Percentiles rank a stretch among this genome's conserved stretches.
phyloP scores from a whole-genome alignment of 1,284 basidiomycete genomes.

The Fomitopsis schrenkii region DNA sequence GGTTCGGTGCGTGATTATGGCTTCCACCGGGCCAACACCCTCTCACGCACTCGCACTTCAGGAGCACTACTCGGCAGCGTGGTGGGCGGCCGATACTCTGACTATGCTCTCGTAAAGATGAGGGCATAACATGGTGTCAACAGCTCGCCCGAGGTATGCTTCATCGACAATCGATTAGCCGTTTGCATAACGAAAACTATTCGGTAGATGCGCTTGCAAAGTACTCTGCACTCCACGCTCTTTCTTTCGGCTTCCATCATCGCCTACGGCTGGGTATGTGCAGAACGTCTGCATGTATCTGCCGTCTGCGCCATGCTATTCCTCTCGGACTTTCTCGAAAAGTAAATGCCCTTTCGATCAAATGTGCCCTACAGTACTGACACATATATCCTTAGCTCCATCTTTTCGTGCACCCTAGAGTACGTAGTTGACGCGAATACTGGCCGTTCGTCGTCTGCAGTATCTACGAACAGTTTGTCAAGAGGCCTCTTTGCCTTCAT shows the following conservation, averaged over 20 bases:
- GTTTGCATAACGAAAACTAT: not conserved
- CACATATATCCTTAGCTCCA: constrained; percentile 45
- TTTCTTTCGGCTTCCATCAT: constrained; percentile 57
- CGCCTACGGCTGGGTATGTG: constrained; percentile 74
- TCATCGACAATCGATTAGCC: not conserved
- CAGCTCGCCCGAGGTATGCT: constrained; percentile 59
- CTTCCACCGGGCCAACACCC: not conserved
- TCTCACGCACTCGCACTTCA: constrained; percentile 11
- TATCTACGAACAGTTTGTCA: constrained; percentile 68
- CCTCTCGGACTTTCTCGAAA: constrained; percentile 62
- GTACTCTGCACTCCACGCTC: constrained; percentile 52
- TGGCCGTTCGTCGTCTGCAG: constrained; percentile 67
- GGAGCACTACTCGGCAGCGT: constrained; percentile 70
- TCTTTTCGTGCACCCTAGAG: constrained; percentile 67
- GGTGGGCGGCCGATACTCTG: constrained; percentile 76
- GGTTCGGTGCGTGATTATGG: constrained; percentile 43
- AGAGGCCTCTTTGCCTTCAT: constrained; percentile 69
- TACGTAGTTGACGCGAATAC: constrained; percentile 78
- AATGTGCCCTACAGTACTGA: not conserved
- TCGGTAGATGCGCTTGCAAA: constrained; percentile 66
- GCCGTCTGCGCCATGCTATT: constrained; percentile 62
- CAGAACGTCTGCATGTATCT: constrained; percentile 60
- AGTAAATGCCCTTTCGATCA: constrained; percentile 36
- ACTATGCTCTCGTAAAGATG: constrained; percentile 53
- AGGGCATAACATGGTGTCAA: constrained; percentile 58